These are phyloP conservation scores for Xylaria sp. DNA, from an alignment of 2,329 filamentous ascomycete genomes.

Conservation along the genomic window DNA sequence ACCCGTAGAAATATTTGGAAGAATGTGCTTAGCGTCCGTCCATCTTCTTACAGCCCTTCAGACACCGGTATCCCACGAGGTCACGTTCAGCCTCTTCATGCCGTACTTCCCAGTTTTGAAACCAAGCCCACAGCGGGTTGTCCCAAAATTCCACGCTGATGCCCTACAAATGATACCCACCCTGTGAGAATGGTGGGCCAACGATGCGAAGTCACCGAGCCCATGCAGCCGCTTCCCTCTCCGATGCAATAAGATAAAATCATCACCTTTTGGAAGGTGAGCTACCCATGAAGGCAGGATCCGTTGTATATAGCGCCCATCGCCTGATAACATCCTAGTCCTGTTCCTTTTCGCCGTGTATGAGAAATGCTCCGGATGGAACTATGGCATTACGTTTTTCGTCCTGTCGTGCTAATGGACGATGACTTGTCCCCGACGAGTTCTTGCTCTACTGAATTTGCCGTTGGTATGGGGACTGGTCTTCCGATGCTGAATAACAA, in stretches of 20 bases:
- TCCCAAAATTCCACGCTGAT: slow-evolving; percentile 22
- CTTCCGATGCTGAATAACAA: slow-evolving; percentile 27
- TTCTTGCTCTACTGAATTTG: slow-evolving; percentile 23
- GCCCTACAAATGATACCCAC: slow-evolving; percentile 20
- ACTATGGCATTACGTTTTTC: slow-evolving; percentile 23
- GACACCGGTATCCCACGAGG: not conserved
- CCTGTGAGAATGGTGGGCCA: slow-evolving; percentile 24
- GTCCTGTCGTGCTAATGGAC: slow-evolving; percentile 11
- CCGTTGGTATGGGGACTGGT: slow-evolving; percentile 14
- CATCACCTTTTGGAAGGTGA: slow-evolving; percentile 16
- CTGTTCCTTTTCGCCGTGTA: slow-evolving; percentile 32
- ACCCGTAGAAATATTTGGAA: slow-evolving; percentile 1
- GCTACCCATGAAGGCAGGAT: slow-evolving; percentile 27
- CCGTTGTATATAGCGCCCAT: slow-evolving; percentile 36
- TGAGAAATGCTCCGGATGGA: slow-evolving; percentile 31
- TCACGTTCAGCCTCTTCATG: slow-evolving; percentile 15
- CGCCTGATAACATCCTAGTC: slow-evolving; percentile 24
- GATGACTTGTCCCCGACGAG: slow-evolving; percentile 14
- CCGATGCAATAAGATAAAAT: slow-evolving; percentile 37
- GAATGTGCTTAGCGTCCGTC: slow-evolving; percentile 1
- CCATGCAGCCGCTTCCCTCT: slow-evolving; percentile 35
- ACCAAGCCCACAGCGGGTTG: slow-evolving; percentile 17
- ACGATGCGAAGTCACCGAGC: slow-evolving; percentile 33
- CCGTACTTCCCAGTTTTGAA: slow-evolving; percentile 10
- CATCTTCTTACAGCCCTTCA: slow-evolving; percentile 3